Evolutionary conservation across 106 monocot species (phyloP).

Genomic region (Dioscorea dumetorum): DNA sequence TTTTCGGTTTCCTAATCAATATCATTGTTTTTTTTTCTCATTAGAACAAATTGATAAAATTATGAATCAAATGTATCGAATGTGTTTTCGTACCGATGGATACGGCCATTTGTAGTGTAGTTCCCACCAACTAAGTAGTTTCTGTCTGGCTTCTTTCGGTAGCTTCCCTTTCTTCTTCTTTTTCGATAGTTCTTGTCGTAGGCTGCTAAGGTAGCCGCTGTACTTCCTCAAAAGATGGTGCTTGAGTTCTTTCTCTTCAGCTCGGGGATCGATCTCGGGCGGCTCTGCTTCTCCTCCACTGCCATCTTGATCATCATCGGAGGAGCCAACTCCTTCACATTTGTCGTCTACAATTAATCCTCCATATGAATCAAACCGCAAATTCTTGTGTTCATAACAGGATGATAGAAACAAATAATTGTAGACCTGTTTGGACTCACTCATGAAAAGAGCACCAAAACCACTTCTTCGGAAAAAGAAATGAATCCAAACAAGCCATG

Average conservation of each 20-base stretch:
- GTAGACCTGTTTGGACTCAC: no score
- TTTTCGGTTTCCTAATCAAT: conserved; percentile 8
- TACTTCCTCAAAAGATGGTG: conserved; percentile 61
- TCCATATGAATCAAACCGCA: not conserved
- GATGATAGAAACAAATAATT: no score
- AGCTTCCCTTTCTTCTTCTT: conserved; percentile 74
- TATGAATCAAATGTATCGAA: not conserved
- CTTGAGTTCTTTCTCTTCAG: conserved; percentile 63
- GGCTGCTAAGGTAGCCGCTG: conserved; percentile 59
- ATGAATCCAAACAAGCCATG: no score
- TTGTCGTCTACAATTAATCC: conserved; percentile 15
- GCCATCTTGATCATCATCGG: conserved; percentile 29
- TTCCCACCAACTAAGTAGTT: conserved; percentile 74
- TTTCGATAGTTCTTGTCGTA: conserved; percentile 58
- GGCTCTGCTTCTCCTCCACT: conserved; percentile 22
- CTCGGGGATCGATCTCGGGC: conserved; percentile 39
- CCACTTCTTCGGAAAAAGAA: no score
- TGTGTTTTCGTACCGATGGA: conserved; percentile 39
- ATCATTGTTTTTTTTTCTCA: not conserved
- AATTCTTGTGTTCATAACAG: no score
- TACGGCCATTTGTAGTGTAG: conserved; percentile 78
- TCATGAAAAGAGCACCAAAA: no score
- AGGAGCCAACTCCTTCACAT: conserved; percentile 20
- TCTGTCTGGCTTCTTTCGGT: conserved; percentile 65
- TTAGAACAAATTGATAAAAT: not conserved